Base-by-base conservation (phyloP, 2,329 filamentous ascomycete genomes). In the Alternaria postmessia region DNA sequence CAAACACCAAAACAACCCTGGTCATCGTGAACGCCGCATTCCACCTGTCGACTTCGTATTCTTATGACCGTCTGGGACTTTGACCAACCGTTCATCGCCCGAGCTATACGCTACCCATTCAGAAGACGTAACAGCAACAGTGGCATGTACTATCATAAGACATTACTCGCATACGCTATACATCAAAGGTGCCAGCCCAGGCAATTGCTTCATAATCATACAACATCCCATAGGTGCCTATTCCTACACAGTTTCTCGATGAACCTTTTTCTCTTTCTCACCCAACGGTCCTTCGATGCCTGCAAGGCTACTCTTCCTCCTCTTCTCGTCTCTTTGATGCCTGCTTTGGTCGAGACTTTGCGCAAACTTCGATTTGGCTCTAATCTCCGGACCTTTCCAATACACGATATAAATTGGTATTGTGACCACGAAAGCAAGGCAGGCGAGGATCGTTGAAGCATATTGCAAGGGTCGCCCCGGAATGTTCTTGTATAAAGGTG, bases 391-490 rank as follows among this genome's bases (percentile, higher is more conserved):
- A 0, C 86, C 86, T 62, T 86, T 84, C 78, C 79, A 82, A 67
- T 87, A 88, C 65, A 88, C 84, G 18, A 84, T 68, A 62, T 85
- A 87, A 3, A 87, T 84, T 0, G 86, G 83, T 4, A 83, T 76
- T 0, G 82, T 80, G 5, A 88, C 80, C 4, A 85, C 46, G 3
- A 84, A 66, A 1, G 83, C 80, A 30, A 88, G 67, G 32, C 76
- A 81, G 0, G 81, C 84, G 0, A 88, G 81, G 7, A 87, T 80
- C 0, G 84, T 85, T 28, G 83, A 84, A 0, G 86, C 86, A 62
- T 81, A 83, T 54, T 85, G 81, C 2, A 88, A 78, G 49, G 83
- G 82, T 6, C 79, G 65, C 5, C 69, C 69, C 8, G 73, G 68
- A 8, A 76, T 72, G 24, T 75, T 75, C 6, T 65, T 65, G 58